A percentile compares a stretch with the other conserved stretches of the same genome.
phyloP scores from a whole-genome alignment of 306 rosid species.

The Quercus dentata region DNA sequence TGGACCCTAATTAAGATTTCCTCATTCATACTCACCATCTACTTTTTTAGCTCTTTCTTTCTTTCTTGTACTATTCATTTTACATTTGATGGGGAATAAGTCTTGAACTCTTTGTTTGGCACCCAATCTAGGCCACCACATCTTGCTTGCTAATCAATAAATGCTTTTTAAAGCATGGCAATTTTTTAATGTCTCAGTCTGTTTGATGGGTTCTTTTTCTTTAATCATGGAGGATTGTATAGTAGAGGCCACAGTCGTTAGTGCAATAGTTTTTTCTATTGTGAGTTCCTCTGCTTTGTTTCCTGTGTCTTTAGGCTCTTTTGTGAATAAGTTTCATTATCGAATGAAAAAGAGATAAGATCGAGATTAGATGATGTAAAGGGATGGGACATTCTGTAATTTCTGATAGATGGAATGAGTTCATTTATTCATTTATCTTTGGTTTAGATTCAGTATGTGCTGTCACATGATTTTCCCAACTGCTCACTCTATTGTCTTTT shows the following conservation, averaged over 20 bases:
- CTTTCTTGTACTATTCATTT: too few relatives aligned
- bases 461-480: neutral
- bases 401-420: neutral
- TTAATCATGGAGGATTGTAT: neutral
- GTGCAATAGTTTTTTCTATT: too few relatives aligned
- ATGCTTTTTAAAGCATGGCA: neutral
- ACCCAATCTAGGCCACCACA: neutral
- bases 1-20: too few relatives aligned
- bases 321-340: neutral
- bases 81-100: too few relatives aligned
- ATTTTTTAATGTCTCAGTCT: neutral
- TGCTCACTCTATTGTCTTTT: neutral
- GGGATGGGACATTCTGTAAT: neutral
- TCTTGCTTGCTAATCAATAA: neutral
- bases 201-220: neutral
- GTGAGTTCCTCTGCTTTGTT: too few relatives aligned
- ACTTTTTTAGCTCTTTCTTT: too few relatives aligned
- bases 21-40: too few relatives aligned
- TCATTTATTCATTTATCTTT: neutral
- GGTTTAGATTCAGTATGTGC: neutral
- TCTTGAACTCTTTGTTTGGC: neutral
- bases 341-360: neutral
- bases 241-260: neutral
- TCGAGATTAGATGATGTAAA: neutral
- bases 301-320: neutral